phyloP scores from a whole-genome alignment of 106 monocot species.

The Dioscorea dumetorum region DNA sequence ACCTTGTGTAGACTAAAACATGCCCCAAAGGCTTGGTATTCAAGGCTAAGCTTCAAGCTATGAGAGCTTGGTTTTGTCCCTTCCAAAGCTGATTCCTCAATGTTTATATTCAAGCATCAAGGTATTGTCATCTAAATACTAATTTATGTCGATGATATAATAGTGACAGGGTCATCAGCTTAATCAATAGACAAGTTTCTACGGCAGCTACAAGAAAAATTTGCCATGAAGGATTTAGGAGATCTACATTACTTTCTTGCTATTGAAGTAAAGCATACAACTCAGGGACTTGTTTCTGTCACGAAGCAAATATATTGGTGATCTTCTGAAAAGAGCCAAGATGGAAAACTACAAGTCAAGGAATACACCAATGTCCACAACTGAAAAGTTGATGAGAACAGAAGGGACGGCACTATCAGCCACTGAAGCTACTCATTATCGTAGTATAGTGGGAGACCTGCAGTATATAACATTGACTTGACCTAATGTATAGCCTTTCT shows the following conservation, averaged over 20 bases:
- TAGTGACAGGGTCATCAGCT: neutral
- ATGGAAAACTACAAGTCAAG: neutral
- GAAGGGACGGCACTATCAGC: neutral
- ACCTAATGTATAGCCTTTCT: neutral
- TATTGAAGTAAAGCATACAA: neutral
- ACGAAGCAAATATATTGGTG: neutral
- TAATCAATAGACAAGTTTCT: neutral
- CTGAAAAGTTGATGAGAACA: neutral
- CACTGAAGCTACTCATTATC: neutral
- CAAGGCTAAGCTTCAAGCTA: neutral
- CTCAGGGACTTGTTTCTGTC: neutral
- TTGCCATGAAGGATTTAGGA: conserved; percentile 1
- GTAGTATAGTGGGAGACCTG: conserved; percentile 6
- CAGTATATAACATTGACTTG: conserved; percentile 1
- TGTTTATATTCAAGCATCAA: neutral
- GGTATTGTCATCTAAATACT: neutral
- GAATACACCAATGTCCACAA: conserved; percentile 3
- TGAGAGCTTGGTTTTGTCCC: neutral
- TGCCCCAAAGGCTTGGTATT: neutral
- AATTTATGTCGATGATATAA: conserved; percentile 2
- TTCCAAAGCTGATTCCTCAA: neutral
- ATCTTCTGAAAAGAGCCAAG: neutral
- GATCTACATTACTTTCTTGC: neutral
- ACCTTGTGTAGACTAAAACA: neutral
- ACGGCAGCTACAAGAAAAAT: neutral